Percentiles rank a stretch among this genome's conserved stretches.
Evolutionary conservation across 208 protist species (phyloP).

Genomic region (Leishmania amazonensis): DNA sequence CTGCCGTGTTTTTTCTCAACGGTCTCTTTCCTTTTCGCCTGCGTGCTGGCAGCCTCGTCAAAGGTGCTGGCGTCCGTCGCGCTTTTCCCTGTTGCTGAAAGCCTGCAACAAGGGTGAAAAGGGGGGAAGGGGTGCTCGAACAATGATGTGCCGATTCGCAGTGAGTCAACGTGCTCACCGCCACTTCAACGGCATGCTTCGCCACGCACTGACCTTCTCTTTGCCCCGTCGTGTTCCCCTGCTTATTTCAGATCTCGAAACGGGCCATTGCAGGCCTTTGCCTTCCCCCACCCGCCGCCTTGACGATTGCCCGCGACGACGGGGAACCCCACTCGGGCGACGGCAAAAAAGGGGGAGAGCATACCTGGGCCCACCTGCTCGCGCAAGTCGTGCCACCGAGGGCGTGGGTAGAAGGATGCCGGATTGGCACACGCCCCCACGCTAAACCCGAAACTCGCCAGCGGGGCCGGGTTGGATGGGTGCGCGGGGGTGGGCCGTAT

Average conservation of each 20-base stretch:
- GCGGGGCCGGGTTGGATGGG: too few relatives aligned
- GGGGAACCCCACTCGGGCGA: too few relatives aligned
- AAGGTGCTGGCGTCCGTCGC: background rate
- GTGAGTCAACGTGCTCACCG: too few relatives aligned
- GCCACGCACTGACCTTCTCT: background rate
- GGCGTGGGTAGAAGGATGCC: background rate
- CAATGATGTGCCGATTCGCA: too few relatives aligned
- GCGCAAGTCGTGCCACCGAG: background rate
- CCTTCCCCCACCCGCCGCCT: background rate
- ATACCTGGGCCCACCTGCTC: too few relatives aligned
- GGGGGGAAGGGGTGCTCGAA: background rate
- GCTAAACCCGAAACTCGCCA: background rate
- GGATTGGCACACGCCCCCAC: background rate
- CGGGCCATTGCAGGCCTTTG: background rate
- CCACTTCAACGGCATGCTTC: background rate
- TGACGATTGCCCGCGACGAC: background rate
- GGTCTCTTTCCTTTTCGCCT: background rate
- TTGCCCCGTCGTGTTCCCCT: too few relatives aligned
- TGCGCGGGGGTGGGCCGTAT: rapidly evolving
- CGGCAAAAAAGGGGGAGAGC: too few relatives aligned
- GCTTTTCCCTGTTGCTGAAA: background rate
- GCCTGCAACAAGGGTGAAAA: background rate
- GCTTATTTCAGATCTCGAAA: background rate
- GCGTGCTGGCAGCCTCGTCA: conserved; percentile 7
- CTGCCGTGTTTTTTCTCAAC: background rate